Percentiles rank a stretch among this genome's conserved stretches.
phyloP scores from a whole-genome alignment of 495 filamentous ascomycete genomes.

The Choiromyces venosus region DNA sequence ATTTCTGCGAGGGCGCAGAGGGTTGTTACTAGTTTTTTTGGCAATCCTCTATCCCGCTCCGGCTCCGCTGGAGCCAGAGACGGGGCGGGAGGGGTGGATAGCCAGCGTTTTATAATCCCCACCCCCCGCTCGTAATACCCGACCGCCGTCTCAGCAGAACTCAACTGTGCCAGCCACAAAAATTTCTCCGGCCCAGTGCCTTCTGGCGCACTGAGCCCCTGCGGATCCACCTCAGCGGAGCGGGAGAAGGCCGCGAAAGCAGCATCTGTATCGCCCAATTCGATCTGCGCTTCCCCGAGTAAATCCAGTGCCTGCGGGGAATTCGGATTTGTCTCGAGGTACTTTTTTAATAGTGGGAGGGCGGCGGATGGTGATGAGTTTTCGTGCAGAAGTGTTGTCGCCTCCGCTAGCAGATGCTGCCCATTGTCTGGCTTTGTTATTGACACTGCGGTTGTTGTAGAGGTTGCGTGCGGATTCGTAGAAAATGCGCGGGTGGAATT shows the following conservation, averaged over 20 bases:
- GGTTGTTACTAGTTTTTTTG: slow-evolving; percentile 70
- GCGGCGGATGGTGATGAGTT: slow-evolving; percentile 66
- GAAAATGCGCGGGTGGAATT: slow-evolving; percentile 31
- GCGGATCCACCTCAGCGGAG: slow-evolving; percentile 65
- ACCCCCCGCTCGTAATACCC: slow-evolving; percentile 82
- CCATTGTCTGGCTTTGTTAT: slow-evolving; percentile 48
- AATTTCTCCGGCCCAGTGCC: slow-evolving; percentile 92
- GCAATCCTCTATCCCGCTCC: slow-evolving; percentile 55
- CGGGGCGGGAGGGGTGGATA: slow-evolving; percentile 44
- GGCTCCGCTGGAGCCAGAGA: slow-evolving; percentile 42
- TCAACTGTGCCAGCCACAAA: slow-evolving; percentile 88
- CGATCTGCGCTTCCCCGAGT: slow-evolving; percentile 77
- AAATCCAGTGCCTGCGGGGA: slow-evolving; percentile 64
- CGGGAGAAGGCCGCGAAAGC: slow-evolving; percentile 63
- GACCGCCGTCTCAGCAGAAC: slow-evolving; percentile 76
- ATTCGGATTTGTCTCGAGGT: slow-evolving; percentile 45
- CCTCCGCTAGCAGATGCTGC: slow-evolving; percentile 57
- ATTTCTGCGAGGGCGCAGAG: slow-evolving; percentile 88
- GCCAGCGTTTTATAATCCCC: slow-evolving; percentile 58
- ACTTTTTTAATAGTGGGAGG: slow-evolving; percentile 58
- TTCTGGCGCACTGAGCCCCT: slow-evolving; percentile 16
- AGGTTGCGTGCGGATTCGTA: slow-evolving; percentile 49
- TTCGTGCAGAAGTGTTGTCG: slow-evolving; percentile 59
- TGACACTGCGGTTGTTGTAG: slow-evolving; percentile 41
- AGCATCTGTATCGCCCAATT: slow-evolving; percentile 69